A percentile compares a stretch with the other conserved stretches of the same genome.
Conservation (phyloP, 257 asterid genomes). For the Solanum habrochaites region DNA sequence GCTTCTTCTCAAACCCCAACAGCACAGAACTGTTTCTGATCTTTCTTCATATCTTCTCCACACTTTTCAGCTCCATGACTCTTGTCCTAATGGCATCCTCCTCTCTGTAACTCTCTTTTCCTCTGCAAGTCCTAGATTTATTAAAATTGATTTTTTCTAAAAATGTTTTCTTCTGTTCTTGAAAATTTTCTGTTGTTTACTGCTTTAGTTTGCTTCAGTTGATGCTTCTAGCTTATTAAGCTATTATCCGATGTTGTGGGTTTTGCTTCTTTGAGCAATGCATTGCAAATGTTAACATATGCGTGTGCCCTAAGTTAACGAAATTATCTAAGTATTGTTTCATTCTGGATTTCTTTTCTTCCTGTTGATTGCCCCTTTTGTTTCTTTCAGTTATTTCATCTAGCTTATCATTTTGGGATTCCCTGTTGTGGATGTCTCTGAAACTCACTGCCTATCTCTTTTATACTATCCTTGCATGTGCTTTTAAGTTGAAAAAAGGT, state of each 20-base stretch:
- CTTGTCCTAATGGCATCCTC: slow-evolving; percentile 79
- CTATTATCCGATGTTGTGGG: background rate
- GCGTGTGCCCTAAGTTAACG: background rate
- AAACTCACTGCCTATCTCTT: background rate
- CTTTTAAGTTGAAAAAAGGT: background rate
- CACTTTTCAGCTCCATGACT: slow-evolving; percentile 53
- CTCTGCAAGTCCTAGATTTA: background rate
- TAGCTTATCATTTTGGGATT: background rate
- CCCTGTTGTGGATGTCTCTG: background rate
- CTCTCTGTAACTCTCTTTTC: slow-evolving; percentile 40
- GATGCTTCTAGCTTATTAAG: background rate
- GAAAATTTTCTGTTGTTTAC: background rate
- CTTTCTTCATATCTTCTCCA: slow-evolving; percentile 44
- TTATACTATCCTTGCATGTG: background rate
- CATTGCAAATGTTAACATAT: background rate
- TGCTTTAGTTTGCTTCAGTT: background rate
- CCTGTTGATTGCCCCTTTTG: background rate
- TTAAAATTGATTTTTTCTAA: background rate
- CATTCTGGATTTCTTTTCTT: background rate
- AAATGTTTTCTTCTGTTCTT: background rate
- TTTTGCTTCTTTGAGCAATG: background rate
- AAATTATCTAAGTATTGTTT: background rate
- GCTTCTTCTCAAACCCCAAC: slow-evolving; percentile 58
- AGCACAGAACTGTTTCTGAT: slow-evolving; percentile 43
- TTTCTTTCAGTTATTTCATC: background rate